A percentile compares a stretch with the other conserved stretches of the same genome.
Evolutionary conservation across 495 filamentous ascomycete species (phyloP).

Genomic region (Apiosordaria backusii): DNA sequence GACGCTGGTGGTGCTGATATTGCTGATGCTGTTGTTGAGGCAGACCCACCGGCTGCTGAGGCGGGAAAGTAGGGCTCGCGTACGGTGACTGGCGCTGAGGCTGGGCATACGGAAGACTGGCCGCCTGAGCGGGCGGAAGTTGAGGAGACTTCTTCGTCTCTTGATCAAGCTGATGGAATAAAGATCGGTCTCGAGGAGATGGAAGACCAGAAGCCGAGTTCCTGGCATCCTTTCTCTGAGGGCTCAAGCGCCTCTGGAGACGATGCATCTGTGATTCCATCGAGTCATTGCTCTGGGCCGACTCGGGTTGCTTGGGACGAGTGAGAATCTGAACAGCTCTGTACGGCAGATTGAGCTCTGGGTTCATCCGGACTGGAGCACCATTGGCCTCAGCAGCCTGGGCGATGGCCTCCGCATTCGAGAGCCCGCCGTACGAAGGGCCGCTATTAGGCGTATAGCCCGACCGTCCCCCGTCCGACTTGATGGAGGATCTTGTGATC

Average conservation of each 20-base stretch:
- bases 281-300: conserved; percentile 10
- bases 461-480: not conserved
- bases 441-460: conserved; percentile 14
- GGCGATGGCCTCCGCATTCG: conserved; percentile 29
- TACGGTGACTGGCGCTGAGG: conserved; percentile 13
- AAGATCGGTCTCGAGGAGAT: conserved; percentile 24
- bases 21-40: conserved; percentile 20
- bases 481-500: conserved; percentile 16
- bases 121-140: conserved; percentile 18
- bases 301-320: conserved; percentile 32
- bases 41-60: conserved; percentile 10
- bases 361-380: conserved; percentile 34
- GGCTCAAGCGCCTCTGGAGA: conserved; percentile 15
- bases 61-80: conserved; percentile 9
- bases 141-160: conserved; percentile 23
- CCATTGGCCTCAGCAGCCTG: conserved; percentile 29
- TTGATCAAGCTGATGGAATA: conserved; percentile 18
- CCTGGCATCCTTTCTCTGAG: conserved; percentile 13
- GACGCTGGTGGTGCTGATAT: conserved; percentile 19
- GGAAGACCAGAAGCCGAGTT: conserved; percentile 16
- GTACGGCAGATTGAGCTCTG: conserved; percentile 41
- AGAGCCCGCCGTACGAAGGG: conserved; percentile 14
- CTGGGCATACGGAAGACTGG: conserved; percentile 24
- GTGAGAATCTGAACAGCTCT: conserved; percentile 41
- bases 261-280: conserved; percentile 20